Evolutionary conservation across 1,284 basidiomycete genomes (phyloP), one percentile per base, ranked within the genome.

Genomic region (Psilocybe mexicana): DNA sequence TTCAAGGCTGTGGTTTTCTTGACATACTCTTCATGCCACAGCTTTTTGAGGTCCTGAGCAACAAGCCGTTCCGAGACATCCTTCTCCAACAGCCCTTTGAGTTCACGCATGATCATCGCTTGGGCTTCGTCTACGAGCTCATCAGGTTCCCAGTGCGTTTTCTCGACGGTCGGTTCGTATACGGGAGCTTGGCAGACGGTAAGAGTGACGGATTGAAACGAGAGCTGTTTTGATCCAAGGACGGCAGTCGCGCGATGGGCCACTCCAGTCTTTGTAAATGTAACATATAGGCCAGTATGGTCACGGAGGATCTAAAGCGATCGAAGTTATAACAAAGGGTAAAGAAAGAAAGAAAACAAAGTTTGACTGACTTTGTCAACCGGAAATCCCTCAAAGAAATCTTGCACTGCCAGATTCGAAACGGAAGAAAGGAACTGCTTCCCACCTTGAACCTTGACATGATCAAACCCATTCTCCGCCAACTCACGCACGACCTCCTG

Each of bases 41-140:
- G 69, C 61, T 78, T 76, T 60, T 81, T 75, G 46, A 93, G 65
- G 42, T 85, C 83, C 5, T 76, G 72, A 4, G 76, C 81, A 10
- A 93, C 82, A 3, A 92, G 70, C 6, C 85, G 79, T 43, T 87
- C 86, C 65, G 80, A 78, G 33, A 94, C 76, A 65, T 94, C 93
- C 70, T 83, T 86, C 70, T 86, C 78, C 52, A 94, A 76, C 51
- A 84, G 64, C 2, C 68, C 72, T 59, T 75, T 74, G 44, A 95
- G 75, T 67, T 94, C 91, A 40, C 74, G 76, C 46, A 87, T 61
- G 50, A 94, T 83, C 49, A 85, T 72, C 60, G 80, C 76, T 62
- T 81, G 78, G 2, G 90, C 90, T 42, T 81, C 78, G 6, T 80
- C 79, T 12, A 89, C 72, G 35, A 92, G 74, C 66, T 90, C 88